Conservation (phyloP, 2,329 filamentous ascomycete genomes). For the Parascedosporium putredinis region DNA sequence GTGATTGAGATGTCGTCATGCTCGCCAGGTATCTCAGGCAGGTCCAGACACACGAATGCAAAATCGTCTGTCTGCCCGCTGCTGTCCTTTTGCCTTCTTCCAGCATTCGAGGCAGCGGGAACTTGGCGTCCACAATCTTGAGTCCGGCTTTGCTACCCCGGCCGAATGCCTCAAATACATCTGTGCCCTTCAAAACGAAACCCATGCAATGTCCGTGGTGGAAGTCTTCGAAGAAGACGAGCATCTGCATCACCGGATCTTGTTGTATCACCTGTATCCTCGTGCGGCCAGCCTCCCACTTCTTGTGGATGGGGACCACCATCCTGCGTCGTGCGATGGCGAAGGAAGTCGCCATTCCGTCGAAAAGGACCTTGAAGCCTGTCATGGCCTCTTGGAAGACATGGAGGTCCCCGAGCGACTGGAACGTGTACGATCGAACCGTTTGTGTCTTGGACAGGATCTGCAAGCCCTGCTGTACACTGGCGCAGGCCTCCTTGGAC, state of each 20-base stretch:
- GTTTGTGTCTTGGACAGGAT: conserved; percentile 48
- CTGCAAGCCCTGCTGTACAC: conserved; percentile 54
- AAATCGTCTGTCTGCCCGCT: conserved; percentile 39
- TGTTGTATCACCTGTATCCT: conserved; percentile 71
- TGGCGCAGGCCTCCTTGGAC: conserved; percentile 49
- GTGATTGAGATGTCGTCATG: conserved; percentile 83
- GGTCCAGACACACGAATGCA: conserved; percentile 74
- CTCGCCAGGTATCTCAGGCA: conserved; percentile 81
- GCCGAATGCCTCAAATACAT: conserved; percentile 63
- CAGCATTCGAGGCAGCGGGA: conserved; percentile 59
- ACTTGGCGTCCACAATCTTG: conserved; percentile 82
- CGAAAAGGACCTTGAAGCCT: conserved; percentile 66
- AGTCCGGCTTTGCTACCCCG: conserved; percentile 59
- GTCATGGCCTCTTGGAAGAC: conserved; percentile 70
- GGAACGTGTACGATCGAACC: conserved; percentile 62
- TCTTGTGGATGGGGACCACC: conserved; percentile 89
- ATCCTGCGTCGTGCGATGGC: conserved; percentile 75
- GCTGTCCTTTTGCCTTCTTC: background rate
- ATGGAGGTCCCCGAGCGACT: conserved; percentile 60
- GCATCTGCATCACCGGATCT: conserved; percentile 64
- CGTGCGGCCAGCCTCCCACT: conserved; percentile 76
- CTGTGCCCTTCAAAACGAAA: conserved; percentile 74
- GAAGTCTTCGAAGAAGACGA: conserved; percentile 85
- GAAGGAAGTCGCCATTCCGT: conserved; percentile 62
- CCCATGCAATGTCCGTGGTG: conserved; percentile 81